Evolutionary conservation across 1,284 basidiomycete species (phyloP).

Genomic region (Trichosporon faecale): DNA sequence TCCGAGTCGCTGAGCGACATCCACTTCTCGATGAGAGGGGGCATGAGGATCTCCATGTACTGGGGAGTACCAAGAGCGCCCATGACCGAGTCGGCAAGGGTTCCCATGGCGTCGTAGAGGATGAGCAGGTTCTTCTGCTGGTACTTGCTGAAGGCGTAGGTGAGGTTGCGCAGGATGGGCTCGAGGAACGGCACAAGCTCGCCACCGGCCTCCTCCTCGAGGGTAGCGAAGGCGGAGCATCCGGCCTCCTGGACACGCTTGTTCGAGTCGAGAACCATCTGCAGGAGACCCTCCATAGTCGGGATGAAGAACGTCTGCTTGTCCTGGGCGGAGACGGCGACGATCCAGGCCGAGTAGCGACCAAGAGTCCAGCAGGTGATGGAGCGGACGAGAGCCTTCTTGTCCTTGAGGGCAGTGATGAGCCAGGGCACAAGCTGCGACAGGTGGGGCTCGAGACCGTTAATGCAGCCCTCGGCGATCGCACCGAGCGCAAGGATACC

Average conservation of each 20-base stretch:
- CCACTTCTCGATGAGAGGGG: slow-evolving; percentile 88
- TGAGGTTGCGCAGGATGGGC: slow-evolving; percentile 89
- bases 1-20: slow-evolving; percentile 82
- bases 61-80: slow-evolving; percentile 76
- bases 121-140: slow-evolving; percentile 99
- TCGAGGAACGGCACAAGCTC: slow-evolving; percentile 90
- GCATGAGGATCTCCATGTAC: slow-evolving; percentile 95
- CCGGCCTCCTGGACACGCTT: slow-evolving; percentile 99
- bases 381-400: slow-evolving; percentile 94
- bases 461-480: slow-evolving; percentile 98
- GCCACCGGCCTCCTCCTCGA: slow-evolving; percentile 93
- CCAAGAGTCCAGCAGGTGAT: slow-evolving; percentile 99
- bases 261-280: slow-evolving; percentile 98
- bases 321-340: slow-evolving; percentile 71
- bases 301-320: slow-evolving; percentile 91
- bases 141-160: slow-evolving; percentile 95
- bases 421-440: slow-evolving; percentile 89
- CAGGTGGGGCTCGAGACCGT: slow-evolving; percentile 90
- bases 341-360: slow-evolving; percentile 95
- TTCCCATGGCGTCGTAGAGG: slow-evolving; percentile 96
- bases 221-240: slow-evolving; percentile 95
- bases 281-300: slow-evolving; percentile 92
- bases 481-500: slow-evolving; percentile 95
- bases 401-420: slow-evolving; percentile 82
- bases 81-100: slow-evolving; percentile 93